Evolutionary conservation across 768 basidiomycete species (phyloP), one percentile per base, ranked within the genome.

Genomic region (Suillus fuscotomentosus): DNA sequence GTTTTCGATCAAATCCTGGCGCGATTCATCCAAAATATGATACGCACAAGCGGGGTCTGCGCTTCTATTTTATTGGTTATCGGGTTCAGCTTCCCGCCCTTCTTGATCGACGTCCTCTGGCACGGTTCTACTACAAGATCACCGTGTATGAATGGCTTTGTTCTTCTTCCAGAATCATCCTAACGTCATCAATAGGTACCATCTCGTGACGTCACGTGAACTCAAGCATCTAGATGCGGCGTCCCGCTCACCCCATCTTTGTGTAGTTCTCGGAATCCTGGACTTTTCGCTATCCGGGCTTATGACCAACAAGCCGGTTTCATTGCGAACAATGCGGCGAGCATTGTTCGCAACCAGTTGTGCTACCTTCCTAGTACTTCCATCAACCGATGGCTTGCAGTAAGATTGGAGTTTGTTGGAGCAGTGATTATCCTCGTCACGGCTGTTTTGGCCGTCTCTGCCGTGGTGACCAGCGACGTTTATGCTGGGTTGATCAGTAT

Each of bases 401-500:
- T 94, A 10, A 83, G 94, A 22, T 80, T 97, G 22, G 95, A 97
- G 69, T 88, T 94, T 66, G 86, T 95, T 20, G 95, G 95, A 14
- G 85, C 89, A 9, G 75, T 88, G 69, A 89, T 96, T 68, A 93
- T 97, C 67, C 80, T 94, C 60, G 79, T 87, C 13, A 87, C 91
- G 2, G 89, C 90, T 5, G 50, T 82, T 1, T 78, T 94, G 60
- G 85, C 94, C 0, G 80, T 95, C 66, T 73, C 81, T 10, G 90
- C 91, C 0, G 81, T 95, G n/a, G 77, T 88, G 42, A 88, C 89
- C 9, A 89, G 84, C 11, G 86, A 88, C 1, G 88, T 97, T 11
- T 92, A 96, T 77, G 92, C 94, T 3, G 94, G 93, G 0, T 79
- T 95, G 24, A 94, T 96, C 34, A 95, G 95, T 8, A 80, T 96